Base-by-base conservation (phyloP, 2,329 filamentous ascomycete species). In the Colletotrichum salicis region DNA sequence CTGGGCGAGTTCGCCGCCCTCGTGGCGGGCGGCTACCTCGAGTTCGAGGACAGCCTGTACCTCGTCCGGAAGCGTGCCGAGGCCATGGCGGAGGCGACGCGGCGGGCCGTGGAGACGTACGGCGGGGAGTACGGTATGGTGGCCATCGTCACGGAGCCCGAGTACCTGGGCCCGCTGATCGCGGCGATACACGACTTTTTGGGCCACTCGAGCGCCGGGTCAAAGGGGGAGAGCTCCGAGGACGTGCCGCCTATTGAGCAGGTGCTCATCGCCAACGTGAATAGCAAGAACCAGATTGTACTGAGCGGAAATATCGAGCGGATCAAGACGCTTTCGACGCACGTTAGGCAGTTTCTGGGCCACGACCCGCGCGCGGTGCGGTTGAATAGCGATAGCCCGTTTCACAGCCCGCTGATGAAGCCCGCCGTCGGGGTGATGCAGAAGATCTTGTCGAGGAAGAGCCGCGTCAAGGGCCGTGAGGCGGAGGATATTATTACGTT, bases 241-340 rank as follows among this genome's bases (percentile, higher is more conserved):
- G 88, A 93, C 75, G 83, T 91, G 35, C 92, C 93, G 22, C 90
- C 94, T 4, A 94, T 97, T 66, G 90, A 96, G 78, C 93, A 97
- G 81, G 95, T 98, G 62, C 86, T 93, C 75, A 95, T 98, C 76
- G 96, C 95, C 71, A 98, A 98, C 82, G 91, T 97, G 83, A 98
- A 98, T 84, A 94, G 92, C 80, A 96, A 95, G 84, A 97, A 97
- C 80, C 96, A 98, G 84, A 97, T 98, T 77, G 96, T 98, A 63
- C 86, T 98, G 64, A 96, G 93, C 79, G 96, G 96, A 45, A 96
- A 91, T 81, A 92, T 98, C 64, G 91, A 92, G 77, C 88, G 91
- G 76, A 97, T 98, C 80, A 91, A 90, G 77, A 92, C 91, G 68
- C 89, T 98, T 22, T 85, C 98, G 64, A 91, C 93, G 12, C 95